A percentile compares a stretch with the other conserved stretches of the same genome.
phyloP scores from a whole-genome alignment of 805 yeast genomes.

The Maudiozyma saulgeensis region DNA sequence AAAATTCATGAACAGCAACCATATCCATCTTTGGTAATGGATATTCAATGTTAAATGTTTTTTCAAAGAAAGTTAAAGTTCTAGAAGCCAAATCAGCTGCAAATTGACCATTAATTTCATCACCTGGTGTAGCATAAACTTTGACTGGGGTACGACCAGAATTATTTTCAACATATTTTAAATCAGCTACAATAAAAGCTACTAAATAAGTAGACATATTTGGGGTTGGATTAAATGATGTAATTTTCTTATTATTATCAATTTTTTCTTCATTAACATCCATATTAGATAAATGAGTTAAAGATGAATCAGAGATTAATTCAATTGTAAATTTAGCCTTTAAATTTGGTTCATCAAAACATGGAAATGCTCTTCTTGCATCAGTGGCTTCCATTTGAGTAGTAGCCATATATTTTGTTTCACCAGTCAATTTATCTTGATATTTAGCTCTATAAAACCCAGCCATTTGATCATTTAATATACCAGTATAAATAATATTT shows the following conservation, averaged over 20 bases:
- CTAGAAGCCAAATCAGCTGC: slow-evolving; percentile 56
- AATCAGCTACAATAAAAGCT: slow-evolving; percentile 65
- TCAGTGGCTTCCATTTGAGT: slow-evolving; percentile 61
- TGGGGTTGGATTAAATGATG: slow-evolving; percentile 52
- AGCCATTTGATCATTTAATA: slow-evolving; percentile 56
- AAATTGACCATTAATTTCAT: slow-evolving; percentile 52
- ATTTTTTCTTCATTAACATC: slow-evolving; percentile 37
- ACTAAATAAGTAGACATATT: slow-evolving; percentile 65
- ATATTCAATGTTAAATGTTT: slow-evolving; percentile 57
- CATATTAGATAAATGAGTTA: slow-evolving; percentile 62
- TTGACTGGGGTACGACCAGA: slow-evolving; percentile 40
- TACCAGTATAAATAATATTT: slow-evolving; percentile 48
- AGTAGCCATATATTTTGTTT: slow-evolving; percentile 21
- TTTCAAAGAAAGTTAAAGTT: slow-evolving; percentile 56
- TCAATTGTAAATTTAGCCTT: slow-evolving; percentile 57
- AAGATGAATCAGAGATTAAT: slow-evolving; percentile 40
- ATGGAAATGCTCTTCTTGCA: slow-evolving; percentile 71
- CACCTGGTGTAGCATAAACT: slow-evolving; percentile 50
- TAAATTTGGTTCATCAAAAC: slow-evolving; percentile 61
- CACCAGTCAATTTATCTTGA: slow-evolving; percentile 33
- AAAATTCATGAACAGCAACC: slow-evolving; percentile 61
- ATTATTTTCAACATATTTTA: slow-evolving; percentile 48
- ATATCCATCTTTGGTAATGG: slow-evolving; percentile 77
- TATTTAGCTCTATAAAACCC: slow-evolving; percentile 65
- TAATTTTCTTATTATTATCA: slow-evolving; percentile 36